Percentiles rank a stretch among this genome's conserved stretches.
Conservation (phyloP, 805 yeast genomes). For the Candida mattraensis region DNA sequence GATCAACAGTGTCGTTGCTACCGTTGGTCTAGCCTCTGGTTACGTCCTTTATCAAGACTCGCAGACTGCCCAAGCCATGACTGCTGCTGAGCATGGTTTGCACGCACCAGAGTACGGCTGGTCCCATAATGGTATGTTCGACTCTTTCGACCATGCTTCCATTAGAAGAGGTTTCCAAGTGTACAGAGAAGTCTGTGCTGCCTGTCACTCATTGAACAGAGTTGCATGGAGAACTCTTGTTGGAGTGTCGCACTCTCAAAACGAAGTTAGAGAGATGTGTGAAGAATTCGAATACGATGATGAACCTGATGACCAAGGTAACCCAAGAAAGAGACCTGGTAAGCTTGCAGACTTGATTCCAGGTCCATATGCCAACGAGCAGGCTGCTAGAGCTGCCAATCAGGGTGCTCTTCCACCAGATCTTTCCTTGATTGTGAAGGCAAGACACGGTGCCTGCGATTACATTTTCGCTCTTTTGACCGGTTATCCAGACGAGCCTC, state of each 20-base stretch:
- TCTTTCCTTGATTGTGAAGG: slow-evolving; percentile 94
- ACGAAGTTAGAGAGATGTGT: slow-evolving; percentile 90
- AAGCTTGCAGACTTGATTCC: slow-evolving; percentile 94
- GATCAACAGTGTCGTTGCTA: slow-evolving; percentile 64
- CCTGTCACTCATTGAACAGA: slow-evolving; percentile 96
- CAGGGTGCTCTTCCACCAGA: slow-evolving; percentile 99
- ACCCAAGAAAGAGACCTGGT: slow-evolving; percentile 97
- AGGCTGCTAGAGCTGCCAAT: slow-evolving; percentile 99
- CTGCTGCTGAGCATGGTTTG: slow-evolving; percentile 98
- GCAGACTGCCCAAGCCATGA: slow-evolving; percentile 90
- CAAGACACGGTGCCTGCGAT: slow-evolving; percentile 98
- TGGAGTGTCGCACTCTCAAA: slow-evolving; percentile 90
- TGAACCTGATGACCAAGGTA: slow-evolving; percentile 94
- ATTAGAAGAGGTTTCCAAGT: slow-evolving; percentile 99
- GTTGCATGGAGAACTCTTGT: slow-evolving; percentile 98
- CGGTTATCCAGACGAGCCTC: slow-evolving; percentile 98
- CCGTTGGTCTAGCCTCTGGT: slow-evolving; percentile 78
- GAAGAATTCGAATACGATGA: slow-evolving; percentile 98
- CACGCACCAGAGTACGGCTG: slow-evolving; percentile 92
- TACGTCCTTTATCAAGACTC: slow-evolving; percentile 81
- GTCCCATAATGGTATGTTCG: slow-evolving; percentile 92
- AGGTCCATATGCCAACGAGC: slow-evolving; percentile 95
- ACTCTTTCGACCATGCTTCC: slow-evolving; percentile 89
- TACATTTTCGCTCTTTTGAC: slow-evolving; percentile 93
- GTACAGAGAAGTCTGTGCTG: slow-evolving; percentile 98